Base-by-base conservation (phyloP, 2,329 filamentous ascomycete genomes). In the Xylaria sp. region DNA sequence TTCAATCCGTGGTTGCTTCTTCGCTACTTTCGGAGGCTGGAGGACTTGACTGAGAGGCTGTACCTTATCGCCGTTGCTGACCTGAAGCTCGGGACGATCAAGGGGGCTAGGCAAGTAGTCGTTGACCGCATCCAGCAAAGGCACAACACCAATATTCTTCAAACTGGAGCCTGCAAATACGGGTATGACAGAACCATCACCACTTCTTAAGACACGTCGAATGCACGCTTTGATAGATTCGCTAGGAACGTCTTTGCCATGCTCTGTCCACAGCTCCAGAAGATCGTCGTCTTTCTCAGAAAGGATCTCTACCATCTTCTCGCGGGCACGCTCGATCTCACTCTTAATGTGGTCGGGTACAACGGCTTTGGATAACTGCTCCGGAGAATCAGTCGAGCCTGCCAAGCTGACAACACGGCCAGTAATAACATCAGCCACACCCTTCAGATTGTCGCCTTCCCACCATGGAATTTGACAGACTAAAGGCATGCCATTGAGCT, bases 381-480 rank as follows among this genome's bases (percentile, higher is more conserved):
- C 69, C 9, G 70, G 72, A 50, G 71, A 69, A 53, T 72, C 66
- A 52, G 72, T 72, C 9, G 83, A 79, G 35, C 70, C 70, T n/a
- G 70, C 68, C 87, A 93, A 97, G 60, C 85, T 80, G 61, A 96
- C 82, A 3, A 87, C 91, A 50, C 87, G 82, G 10, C 91, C 79
- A 61, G 88, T 84, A 57, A 97, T 81, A 46, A 90, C 85, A 76
- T 99, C 93, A 46, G 91, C 90, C 30, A 97, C 84, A 30, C 94
- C 94, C 23, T 87, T 83, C 67, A 97, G 89, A 4, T 83, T 81
- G 6, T 91, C 90, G 60, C 88, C 87, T 4, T 90, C 84, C 84
- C 92, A 97, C 91, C 92, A 96, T 0, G 94, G 94, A 63, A 97
- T 92, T 69, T 96, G 92, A 69, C 93, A 97, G 7, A 97, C 86